phyloP scores from a whole-genome alignment of 768 basidiomycete species.

The Rhizopogon vinicolor region DNA sequence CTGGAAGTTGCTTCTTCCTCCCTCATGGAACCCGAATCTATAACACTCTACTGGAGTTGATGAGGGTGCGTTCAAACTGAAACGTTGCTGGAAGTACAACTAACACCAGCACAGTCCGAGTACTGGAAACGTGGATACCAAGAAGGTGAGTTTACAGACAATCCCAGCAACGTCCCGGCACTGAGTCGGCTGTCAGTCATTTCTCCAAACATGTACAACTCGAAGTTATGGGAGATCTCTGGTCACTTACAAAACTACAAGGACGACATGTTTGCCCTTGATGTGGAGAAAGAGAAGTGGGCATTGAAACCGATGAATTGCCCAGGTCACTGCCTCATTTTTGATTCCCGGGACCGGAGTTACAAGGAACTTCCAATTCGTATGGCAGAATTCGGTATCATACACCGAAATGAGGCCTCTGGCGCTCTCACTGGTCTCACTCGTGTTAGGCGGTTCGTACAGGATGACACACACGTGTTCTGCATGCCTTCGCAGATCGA shows the following conservation, averaged over 20 bases:
- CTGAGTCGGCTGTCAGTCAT: constrained; percentile 54
- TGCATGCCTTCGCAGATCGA: constrained; percentile 93
- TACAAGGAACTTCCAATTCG: constrained; percentile 96
- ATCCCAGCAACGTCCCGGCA: background rate
- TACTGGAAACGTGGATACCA: constrained; percentile 96
- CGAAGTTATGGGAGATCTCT: constrained; percentile 96
- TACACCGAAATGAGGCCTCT: constrained; percentile 95
- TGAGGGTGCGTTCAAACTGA: constrained; percentile 59
- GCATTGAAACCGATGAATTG: constrained; percentile 99
- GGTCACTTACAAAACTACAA: constrained; percentile 98
- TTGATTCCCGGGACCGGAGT: constrained; percentile 88
- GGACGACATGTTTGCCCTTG: constrained; percentile 95
- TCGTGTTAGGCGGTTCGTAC: constrained; percentile 90
- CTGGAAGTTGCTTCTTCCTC: constrained; percentile 94
- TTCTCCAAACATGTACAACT: constrained; percentile 96
- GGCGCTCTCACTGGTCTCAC: constrained; percentile 93
- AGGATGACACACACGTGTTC: constrained; percentile 99
- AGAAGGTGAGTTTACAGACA: constrained; percentile 52
- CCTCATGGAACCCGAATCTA: constrained; percentile 97
- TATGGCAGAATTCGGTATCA: constrained; percentile 97
- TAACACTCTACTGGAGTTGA: constrained; percentile 85
- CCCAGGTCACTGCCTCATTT: constrained; percentile 94
- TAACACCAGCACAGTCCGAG: constrained; percentile 52
- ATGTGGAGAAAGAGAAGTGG: constrained; percentile 95
- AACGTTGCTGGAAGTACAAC: constrained; percentile 2